Evolutionary conservation across 306 rosid genomes (phyloP).

Genomic region (Rosa multiflora): DNA sequence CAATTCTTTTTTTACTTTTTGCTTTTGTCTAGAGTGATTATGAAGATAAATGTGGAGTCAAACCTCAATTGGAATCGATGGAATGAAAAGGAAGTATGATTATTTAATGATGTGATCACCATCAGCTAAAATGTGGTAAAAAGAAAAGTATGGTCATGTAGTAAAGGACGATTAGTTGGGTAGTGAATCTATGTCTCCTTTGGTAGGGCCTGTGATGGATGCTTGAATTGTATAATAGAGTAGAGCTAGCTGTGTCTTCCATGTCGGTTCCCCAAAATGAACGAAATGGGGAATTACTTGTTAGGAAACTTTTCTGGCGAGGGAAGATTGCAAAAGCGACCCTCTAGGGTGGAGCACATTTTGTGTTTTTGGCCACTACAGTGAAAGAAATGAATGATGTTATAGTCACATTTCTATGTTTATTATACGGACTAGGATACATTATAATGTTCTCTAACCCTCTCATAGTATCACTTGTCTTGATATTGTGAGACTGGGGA

Average conservation of each 20-base stretch:
- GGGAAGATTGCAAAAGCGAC: not conserved
- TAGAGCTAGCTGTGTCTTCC: not conserved
- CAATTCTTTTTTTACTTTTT: not conserved
- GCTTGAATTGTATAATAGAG: not conserved
- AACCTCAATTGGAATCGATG: not conserved
- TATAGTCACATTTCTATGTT: not conserved
- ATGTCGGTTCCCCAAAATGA: not conserved
- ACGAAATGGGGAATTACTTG: not conserved
- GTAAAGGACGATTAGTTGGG: not conserved
- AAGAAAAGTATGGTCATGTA: not conserved
- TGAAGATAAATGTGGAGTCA: not conserved
- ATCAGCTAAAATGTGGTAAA: not conserved
- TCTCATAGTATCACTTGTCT: no score
- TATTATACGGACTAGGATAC: no score
- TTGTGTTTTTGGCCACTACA: not conserved
- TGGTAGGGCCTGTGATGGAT: not conserved
- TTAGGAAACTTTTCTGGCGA: not conserved
- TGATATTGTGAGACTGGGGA: no score
- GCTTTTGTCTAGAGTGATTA: not conserved
- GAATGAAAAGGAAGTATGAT: not conserved
- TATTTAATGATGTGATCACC: not conserved
- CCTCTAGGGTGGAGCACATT: constrained; percentile 6
- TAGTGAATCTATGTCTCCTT: constrained; percentile 7
- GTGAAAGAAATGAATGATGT: not conserved
- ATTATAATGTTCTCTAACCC: no score